Percentiles rank a stretch among this genome's conserved stretches.
Evolutionary conservation across 2,329 filamentous ascomycete species (phyloP).

Genomic region (Canariomyces notabilis): DNA sequence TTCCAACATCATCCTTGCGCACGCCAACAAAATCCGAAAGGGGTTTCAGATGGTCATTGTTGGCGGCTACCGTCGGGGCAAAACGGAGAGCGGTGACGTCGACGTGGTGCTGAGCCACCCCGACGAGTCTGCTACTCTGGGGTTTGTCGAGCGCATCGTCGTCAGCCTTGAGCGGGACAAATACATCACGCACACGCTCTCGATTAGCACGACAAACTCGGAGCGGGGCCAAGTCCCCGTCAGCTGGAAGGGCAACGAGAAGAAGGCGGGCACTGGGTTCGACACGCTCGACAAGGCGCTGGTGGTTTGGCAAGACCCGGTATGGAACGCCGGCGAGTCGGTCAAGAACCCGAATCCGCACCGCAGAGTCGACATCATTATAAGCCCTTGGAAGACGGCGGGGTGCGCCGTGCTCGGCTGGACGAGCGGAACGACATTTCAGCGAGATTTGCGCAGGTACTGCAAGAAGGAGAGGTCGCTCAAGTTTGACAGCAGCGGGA

Average conservation of each 20-base stretch:
- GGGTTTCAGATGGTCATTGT: conserved; percentile 60
- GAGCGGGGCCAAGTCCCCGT: conserved; percentile 63
- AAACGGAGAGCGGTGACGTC: conserved; percentile 69
- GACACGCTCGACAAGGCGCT: conserved; percentile 88
- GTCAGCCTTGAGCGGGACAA: conserved; percentile 60
- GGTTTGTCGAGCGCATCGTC: conserved; percentile 70
- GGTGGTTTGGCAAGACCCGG: conserved; percentile 81
- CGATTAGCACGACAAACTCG: conserved; percentile 63
- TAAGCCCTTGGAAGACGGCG: conserved; percentile 81
- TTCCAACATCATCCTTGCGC: conserved; percentile 53
- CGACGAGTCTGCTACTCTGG: conserved; percentile 60
- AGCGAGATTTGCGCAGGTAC: conserved; percentile 78
- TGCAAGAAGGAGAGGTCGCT: conserved; percentile 65
- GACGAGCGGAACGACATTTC: conserved; percentile 84
- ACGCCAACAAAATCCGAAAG: conserved; percentile 59
- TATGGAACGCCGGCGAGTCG: conserved; percentile 36
- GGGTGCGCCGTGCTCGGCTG: conserved; percentile 87
- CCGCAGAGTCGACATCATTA: conserved; percentile 84
- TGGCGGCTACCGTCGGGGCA: conserved; percentile 78
- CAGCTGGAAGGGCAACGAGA: conserved; percentile 45
- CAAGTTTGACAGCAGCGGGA: conserved; percentile 90
- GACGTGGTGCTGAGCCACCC: conserved; percentile 81
- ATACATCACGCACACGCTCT: conserved; percentile 78
- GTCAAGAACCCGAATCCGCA: conserved; percentile 68
- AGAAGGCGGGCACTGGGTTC: conserved; percentile 57